phyloP scores from a whole-genome alignment of 257 asterid genomes.

The Ophiorrhiza pumila region DNA sequence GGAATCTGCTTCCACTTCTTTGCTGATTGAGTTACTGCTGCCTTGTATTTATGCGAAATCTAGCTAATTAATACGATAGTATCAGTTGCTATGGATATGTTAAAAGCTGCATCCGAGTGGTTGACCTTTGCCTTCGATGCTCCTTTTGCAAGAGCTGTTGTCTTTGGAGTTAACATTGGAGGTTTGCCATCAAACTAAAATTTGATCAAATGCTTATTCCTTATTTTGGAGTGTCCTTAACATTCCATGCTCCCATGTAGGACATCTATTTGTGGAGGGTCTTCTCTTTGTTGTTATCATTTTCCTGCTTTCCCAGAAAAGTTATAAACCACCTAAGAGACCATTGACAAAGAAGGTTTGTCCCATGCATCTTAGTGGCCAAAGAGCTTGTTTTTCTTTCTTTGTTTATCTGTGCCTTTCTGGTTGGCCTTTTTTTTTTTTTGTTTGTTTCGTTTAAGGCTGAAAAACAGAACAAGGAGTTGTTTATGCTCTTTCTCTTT shows the following conservation, averaged over 20 bases:
- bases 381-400: neutral
- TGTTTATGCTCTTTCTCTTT: neutral
- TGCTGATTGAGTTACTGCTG: conserved; percentile 2
- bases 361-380: neutral
- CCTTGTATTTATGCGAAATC: neutral
- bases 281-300: conserved; percentile 81
- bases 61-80: conserved; percentile 39
- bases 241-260: conserved; percentile 39
- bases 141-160: conserved; percentile 79
- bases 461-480: neutral
- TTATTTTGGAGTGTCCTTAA: neutral
- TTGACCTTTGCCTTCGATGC: conserved; percentile 52
- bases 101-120: conserved; percentile 71
- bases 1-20: neutral
- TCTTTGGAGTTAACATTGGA: conserved; percentile 88
- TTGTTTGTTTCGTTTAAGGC: neutral
- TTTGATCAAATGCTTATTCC: neutral
- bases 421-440: neutral
- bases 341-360: conserved; percentile 84
- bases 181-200: conserved; percentile 34
- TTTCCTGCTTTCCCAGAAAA: conserved; percentile 77
- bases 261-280: conserved; percentile 92
- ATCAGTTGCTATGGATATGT: conserved; percentile 39
- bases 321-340: conserved; percentile 97
- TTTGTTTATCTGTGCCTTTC: neutral